Conservation (phyloP, 2,329 filamentous ascomycete genomes). For the Xylaria polymorpha region DNA sequence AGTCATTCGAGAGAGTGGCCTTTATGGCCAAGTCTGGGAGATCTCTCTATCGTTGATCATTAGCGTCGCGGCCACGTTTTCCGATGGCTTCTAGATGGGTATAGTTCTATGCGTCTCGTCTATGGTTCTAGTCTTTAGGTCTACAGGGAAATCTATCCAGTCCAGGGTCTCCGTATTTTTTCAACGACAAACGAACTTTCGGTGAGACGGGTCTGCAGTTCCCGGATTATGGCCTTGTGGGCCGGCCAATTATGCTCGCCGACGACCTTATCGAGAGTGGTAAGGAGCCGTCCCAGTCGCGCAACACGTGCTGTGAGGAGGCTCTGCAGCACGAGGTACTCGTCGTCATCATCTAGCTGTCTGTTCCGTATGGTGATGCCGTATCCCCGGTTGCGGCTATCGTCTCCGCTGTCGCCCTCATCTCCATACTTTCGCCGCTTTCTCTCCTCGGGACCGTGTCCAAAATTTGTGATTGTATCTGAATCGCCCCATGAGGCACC, state of each 20-base stretch:
- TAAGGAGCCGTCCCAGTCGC: constrained; percentile 32
- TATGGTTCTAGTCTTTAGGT: constrained; percentile 20
- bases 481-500: constrained; percentile 17
- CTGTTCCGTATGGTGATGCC: constrained; percentile 38
- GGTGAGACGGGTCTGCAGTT: constrained; percentile 31
- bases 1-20: constrained; percentile 13
- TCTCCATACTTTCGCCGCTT: constrained; percentile 23
- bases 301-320: constrained; percentile 38
- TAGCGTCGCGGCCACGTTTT: constrained; percentile 10
- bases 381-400: constrained; percentile 30
- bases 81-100: constrained; percentile 10
- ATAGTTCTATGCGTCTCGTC: constrained; percentile 11
- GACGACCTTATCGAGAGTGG: constrained; percentile 34
- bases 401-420: constrained; percentile 17
- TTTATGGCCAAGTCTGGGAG: background rate
- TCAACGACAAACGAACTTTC: constrained; percentile 34
- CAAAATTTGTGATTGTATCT: constrained; percentile 1
- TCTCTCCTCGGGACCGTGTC: constrained; percentile 23
- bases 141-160: constrained; percentile 27
- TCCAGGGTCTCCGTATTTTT: constrained; percentile 31
- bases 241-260: constrained; percentile 35
- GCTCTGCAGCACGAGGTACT: constrained; percentile 38
- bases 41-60: constrained; percentile 15
- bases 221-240: constrained; percentile 37
- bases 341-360: constrained; percentile 39